A percentile compares a stretch with the other conserved stretches of the same genome.
These are phyloP conservation scores for Desmodesmus armatus DNA, from an alignment of 139 green algal species.

Conservation along the genomic window DNA sequence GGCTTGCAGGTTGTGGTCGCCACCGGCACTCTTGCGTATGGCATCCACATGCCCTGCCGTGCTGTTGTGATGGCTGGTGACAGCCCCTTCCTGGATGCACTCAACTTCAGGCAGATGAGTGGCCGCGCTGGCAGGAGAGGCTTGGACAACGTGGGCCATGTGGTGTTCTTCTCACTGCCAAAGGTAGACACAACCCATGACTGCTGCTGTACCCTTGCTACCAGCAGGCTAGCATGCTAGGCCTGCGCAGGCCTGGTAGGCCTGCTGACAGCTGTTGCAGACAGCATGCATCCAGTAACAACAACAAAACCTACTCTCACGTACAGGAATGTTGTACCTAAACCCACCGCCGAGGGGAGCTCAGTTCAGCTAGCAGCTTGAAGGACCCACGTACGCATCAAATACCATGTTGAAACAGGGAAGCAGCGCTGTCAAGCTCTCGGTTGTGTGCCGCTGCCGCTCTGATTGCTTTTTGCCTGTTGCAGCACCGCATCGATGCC, in stretches of 20 bases:
- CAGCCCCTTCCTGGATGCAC: conserved; percentile 55
- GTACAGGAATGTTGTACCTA: too few species aligned
- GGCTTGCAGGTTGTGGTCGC: conserved; percentile 58
- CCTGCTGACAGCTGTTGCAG: too few species aligned
- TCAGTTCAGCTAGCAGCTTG: too few species aligned
- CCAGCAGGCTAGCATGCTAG: too few species aligned
- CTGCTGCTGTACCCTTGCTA: too few species aligned
- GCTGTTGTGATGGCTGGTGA: conserved; percentile 63
- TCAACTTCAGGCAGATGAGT: conserved; percentile 69
- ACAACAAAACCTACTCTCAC: too few species aligned
- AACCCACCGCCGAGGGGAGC: too few species aligned
- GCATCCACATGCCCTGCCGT: conserved; percentile 74
- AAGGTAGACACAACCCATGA: background rate
- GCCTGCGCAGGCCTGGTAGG: too few species aligned
- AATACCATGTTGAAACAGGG: too few species aligned
- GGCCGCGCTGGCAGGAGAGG: conserved; percentile 59
- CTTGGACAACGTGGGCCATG: conserved; percentile 48
- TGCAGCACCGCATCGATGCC: conserved; percentile 14
- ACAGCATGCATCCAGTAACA: too few species aligned
- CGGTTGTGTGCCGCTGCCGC: conserved; percentile 32
- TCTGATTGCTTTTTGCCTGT: background rate
- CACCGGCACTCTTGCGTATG: conserved; percentile 67
- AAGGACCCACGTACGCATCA: too few species aligned
- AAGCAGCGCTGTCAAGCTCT: too few species aligned
- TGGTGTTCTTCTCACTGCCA: conserved; percentile 39